A percentile compares a stretch with the other conserved stretches of the same genome.
These are phyloP conservation scores for Imleria badia DNA, from an alignment of 768 basidiomycete species.

Conservation along the genomic window DNA sequence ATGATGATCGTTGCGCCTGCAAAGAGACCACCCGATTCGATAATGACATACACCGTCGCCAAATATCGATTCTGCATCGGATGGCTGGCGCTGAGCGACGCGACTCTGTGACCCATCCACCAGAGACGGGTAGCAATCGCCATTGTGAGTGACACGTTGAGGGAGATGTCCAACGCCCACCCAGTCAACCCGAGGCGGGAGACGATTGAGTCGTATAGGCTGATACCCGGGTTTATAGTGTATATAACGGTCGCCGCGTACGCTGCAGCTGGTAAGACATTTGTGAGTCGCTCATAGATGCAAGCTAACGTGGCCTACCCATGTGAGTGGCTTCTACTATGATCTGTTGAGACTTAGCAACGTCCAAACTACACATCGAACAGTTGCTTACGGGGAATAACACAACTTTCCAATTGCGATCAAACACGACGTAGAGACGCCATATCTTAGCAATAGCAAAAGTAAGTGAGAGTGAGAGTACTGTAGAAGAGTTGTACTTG, in stretches of 20 bases:
- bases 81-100: background rate
- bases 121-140: background rate
- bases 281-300: background rate
- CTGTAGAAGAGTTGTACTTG: background rate
- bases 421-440: background rate
- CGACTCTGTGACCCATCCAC: background rate
- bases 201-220: background rate
- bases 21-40: constrained; percentile 1
- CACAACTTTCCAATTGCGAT: background rate
- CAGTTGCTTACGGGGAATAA: background rate
- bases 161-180: background rate
- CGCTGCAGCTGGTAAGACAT: background rate
- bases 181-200: background rate
- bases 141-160: background rate
- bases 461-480: background rate
- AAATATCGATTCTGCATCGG: background rate
- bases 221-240: background rate
- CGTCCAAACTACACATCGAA: background rate
- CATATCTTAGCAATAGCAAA: background rate
- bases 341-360: background rate
- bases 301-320: background rate
- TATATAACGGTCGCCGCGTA: background rate
- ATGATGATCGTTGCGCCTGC: constrained; percentile 1
- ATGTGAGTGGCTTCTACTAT: background rate
- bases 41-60: background rate